Conservation (phyloP, 495 filamentous ascomycete genomes). For the Durotheca rogersii region DNA sequence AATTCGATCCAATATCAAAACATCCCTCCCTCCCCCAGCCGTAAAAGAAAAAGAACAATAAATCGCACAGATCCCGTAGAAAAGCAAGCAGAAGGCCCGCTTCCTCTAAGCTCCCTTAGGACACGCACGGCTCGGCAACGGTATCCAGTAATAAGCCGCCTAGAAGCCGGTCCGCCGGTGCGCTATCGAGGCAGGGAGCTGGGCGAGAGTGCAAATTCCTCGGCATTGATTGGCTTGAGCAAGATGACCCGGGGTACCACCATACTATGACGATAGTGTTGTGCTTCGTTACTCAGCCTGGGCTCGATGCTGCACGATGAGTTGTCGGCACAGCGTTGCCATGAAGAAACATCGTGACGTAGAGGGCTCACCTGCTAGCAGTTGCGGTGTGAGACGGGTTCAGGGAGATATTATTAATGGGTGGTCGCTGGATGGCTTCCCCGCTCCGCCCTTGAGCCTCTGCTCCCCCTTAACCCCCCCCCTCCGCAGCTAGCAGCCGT, state of each 20-base stretch:
- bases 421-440: background rate
- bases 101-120: too few relatives aligned
- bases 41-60: too few relatives aligned
- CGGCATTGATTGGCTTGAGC: background rate
- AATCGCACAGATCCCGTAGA: too few relatives aligned
- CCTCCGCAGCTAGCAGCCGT: background rate
- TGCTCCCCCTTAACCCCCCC: background rate
- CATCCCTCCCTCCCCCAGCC: too few relatives aligned
- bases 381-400: conserved; percentile 11
- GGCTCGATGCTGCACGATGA: conserved; percentile 14
- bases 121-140: too few relatives aligned
- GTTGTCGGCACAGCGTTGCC: conserved; percentile 15
- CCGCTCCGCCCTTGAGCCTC: background rate
- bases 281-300: conserved; percentile 21
- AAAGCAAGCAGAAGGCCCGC: too few relatives aligned
- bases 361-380: conserved; percentile 16
- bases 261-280: background rate
- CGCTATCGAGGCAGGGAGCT: background rate
- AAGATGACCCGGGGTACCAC: background rate
- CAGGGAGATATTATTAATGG: conserved; percentile 19
- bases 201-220: background rate
- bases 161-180: too few relatives aligned
- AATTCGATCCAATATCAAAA: too few relatives aligned
- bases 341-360: conserved; percentile 16
- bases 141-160: too few relatives aligned